Conservation (phyloP, 495 filamentous ascomycete species). For the Echria macrotheca region DNA sequence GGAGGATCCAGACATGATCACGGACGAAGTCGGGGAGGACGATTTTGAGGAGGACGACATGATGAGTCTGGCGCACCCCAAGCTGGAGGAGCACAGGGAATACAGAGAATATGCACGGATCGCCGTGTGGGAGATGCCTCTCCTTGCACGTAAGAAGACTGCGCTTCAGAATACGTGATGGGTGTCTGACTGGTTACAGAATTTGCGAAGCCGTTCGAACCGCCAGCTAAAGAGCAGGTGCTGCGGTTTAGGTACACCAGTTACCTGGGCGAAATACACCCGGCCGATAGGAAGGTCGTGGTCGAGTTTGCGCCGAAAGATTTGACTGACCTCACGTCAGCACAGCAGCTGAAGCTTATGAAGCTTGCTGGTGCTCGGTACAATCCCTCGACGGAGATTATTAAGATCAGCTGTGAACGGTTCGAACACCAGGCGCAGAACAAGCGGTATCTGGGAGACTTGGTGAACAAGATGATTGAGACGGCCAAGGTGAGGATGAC, state of each 20-base stretch:
- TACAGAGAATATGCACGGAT: conserved; percentile 81
- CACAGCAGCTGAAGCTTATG: conserved; percentile 72
- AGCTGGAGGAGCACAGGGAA: conserved; percentile 87
- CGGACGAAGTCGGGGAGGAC: conserved; percentile 36
- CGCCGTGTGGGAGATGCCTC: conserved; percentile 93
- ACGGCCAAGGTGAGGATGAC: conserved; percentile 68
- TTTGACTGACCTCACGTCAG: conserved; percentile 50
- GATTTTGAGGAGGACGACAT: conserved; percentile 70
- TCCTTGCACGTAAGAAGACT: conserved; percentile 68
- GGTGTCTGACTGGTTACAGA: conserved; percentile 42
- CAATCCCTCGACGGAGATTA: conserved; percentile 77
- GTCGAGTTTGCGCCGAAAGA: conserved; percentile 76
- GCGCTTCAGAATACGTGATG: background rate
- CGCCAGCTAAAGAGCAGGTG: conserved; percentile 57
- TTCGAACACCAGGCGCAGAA: conserved; percentile 88
- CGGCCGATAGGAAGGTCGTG: conserved; percentile 87
- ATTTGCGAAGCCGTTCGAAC: conserved; percentile 73
- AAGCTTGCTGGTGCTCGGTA: conserved; percentile 86
- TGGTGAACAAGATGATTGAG: conserved; percentile 64
- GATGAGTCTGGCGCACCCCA: conserved; percentile 68
- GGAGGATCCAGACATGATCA: conserved; percentile 36
- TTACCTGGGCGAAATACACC: conserved; percentile 91
- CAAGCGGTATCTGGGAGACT: conserved; percentile 83
- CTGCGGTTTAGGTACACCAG: conserved; percentile 96
- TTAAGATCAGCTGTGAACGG: conserved; percentile 88